Evolutionary conservation across 495 filamentous ascomycete genomes (phyloP).

Genomic region (Hypoxylon cercidicola): DNA sequence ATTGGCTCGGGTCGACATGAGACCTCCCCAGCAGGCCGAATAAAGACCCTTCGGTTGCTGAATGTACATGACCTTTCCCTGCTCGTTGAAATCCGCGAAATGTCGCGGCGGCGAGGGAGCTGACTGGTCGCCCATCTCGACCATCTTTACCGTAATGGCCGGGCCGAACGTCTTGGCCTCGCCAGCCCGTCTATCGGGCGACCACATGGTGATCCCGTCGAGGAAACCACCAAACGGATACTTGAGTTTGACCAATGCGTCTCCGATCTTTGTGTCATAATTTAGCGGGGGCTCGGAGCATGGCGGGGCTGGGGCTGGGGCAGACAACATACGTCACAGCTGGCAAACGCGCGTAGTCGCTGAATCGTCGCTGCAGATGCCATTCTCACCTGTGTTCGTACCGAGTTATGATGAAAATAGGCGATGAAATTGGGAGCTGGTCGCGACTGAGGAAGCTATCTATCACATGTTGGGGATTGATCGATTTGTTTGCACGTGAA

Average conservation of each 20-base stretch:
- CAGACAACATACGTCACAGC: not conserved
- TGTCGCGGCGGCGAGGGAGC: not conserved
- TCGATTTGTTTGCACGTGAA: too few species aligned
- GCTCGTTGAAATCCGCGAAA: constrained; percentile 9
- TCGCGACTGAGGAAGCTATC: too few species aligned
- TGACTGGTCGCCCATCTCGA: constrained; percentile 34
- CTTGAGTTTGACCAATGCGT: constrained; percentile 47
- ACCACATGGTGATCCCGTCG: constrained; percentile 56
- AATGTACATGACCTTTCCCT: constrained; percentile 16
- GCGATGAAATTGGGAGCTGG: too few species aligned
- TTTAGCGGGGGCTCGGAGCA: not conserved
- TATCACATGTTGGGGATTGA: too few species aligned
- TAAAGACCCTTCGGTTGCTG: constrained; percentile 17
- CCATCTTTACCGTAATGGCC: constrained; percentile 46
- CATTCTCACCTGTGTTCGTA: not conserved
- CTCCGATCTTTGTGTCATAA: constrained; percentile 35
- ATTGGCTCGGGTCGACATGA: constrained; percentile 67
- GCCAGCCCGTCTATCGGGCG: constrained; percentile 57
- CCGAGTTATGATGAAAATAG: too few species aligned
- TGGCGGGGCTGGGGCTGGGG: not conserved
- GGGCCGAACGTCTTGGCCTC: constrained; percentile 43
- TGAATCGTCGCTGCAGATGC: not conserved
- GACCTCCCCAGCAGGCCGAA: constrained; percentile 59
- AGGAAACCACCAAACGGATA: constrained; percentile 44
- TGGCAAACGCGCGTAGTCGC: not conserved